Base-by-base conservation (phyloP, 768 basidiomycete genomes). In the Pholiota microspora region DNA sequence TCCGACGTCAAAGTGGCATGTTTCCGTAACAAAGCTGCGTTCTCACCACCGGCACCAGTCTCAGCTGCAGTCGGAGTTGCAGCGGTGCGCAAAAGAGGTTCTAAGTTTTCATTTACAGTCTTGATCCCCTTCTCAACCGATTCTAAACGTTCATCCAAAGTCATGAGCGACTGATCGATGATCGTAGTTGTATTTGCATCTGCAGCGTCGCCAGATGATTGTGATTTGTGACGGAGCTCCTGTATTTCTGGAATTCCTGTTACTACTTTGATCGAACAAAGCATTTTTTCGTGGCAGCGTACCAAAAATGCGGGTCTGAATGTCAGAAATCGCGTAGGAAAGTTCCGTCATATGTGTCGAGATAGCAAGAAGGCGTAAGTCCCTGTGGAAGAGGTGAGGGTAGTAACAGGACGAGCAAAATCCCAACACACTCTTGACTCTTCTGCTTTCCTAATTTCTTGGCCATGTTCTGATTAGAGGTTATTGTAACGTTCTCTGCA, bases 301-400 rank as follows among this genome's bases (percentile, higher is more conserved):
- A 92, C 91, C 92, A 63, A 94, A 94, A 68, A 94, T 92, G 63
- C 92, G 87, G 47, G 92, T 91, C 71, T 94, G 90, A 28, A 94
- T 90, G 69, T 94, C 92, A 15, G 90, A 92, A 56, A 94, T 86
- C 59, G 83, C 82, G 66, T 91, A 94, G 4, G 88, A 89, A 40
- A 93, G 79, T 67, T 94, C 92, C 10, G 92, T 93, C 63, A 94
- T 90, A 65, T 88, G 89, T 0, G 90, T 89, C 28, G 89, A 91
- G 62, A 91, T 75, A 34, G 90, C 89, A 35, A 93, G 73, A 44
- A 91, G 67, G 51, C 82, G 87, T 40, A 94, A 75, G 67, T 92
- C 88, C 52, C 89, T 92, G 48, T 47, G 23, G 54, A 65, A 60
- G 56, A 38, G 24, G 28, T 66, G 40, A 65, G 53, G 45, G 57